phyloP scores from a whole-genome alignment of 345 rosid genomes.

The Heritiera fomes region DNA sequence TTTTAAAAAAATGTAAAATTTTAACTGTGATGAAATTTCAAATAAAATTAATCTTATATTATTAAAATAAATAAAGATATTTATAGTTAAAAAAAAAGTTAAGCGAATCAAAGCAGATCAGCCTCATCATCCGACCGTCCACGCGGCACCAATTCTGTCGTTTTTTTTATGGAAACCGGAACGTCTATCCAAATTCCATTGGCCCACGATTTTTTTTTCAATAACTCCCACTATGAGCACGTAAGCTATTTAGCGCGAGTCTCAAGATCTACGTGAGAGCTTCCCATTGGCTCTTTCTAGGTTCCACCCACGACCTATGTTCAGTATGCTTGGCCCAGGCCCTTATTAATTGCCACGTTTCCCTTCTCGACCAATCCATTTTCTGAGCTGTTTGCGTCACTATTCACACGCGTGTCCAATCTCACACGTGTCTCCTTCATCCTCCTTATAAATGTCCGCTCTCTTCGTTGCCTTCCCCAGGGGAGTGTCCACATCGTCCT shows the following conservation, averaged over 20 bases:
- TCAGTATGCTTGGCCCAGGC: not conserved
- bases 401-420: constrained; percentile 38
- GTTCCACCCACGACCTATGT: not conserved
- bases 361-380: constrained; percentile 36
- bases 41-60: too few relatives aligned
- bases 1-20: too few relatives aligned
- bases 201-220: constrained; percentile 8
- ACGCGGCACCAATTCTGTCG: not conserved
- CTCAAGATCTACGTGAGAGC: constrained; percentile 18
- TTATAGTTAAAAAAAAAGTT: too few relatives aligned
- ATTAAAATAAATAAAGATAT: too few relatives aligned
- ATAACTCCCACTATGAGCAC: not conserved
- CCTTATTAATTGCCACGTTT: constrained; percentile 14
- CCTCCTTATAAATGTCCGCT: constrained; percentile 35
- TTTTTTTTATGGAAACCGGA: not conserved
- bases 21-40: too few relatives aligned
- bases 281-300: not conserved
- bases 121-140: constrained; percentile 6
- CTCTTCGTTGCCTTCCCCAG: not conserved
- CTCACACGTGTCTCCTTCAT: constrained; percentile 49
- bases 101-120: too few relatives aligned
- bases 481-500: not conserved
- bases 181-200: not conserved
- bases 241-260: not conserved
- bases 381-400: constrained; percentile 24